A percentile compares a stretch with the other conserved stretches of the same genome.
Conservation (phyloP, 2,329 filamentous ascomycete genomes). For the Scortechinia acanthostroma region DNA sequence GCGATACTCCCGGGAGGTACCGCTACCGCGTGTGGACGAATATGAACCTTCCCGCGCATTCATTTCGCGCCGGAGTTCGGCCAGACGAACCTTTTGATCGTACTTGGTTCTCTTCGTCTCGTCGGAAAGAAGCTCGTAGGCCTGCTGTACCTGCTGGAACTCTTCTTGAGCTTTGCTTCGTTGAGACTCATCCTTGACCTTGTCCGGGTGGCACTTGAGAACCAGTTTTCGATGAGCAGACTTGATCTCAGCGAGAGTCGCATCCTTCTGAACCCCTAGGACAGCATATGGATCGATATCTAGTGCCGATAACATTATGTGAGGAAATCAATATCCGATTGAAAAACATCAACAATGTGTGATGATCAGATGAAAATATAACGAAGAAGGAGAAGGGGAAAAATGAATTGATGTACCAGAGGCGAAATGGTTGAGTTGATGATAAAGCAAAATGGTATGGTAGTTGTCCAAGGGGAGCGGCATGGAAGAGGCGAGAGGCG, state of each 20-base stretch:
- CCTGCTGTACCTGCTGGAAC: constrained; percentile 57
- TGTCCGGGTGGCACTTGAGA: constrained; percentile 50
- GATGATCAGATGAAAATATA: too few relatives aligned
- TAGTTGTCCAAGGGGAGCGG: too few relatives aligned
- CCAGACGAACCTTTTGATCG: constrained; percentile 43
- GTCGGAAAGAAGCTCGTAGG: constrained; percentile 56
- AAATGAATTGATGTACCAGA: too few relatives aligned
- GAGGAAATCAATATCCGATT: too few relatives aligned
- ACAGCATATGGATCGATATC: constrained; percentile 46
- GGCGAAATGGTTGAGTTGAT: too few relatives aligned
- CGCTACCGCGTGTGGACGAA: constrained; percentile 6
- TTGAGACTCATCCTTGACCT: constrained; percentile 45
- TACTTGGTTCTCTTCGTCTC: constrained; percentile 42
- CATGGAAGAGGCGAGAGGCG: too few relatives aligned
- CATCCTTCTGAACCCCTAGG: constrained; percentile 40
- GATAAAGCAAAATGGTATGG: too few relatives aligned
- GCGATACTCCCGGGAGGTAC: constrained; percentile 22
- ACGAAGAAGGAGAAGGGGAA: too few relatives aligned
- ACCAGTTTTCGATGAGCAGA: constrained; percentile 47
- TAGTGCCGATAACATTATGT: constrained; percentile 28
- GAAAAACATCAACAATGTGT: too few relatives aligned
- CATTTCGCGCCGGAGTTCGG: constrained; percentile 40
- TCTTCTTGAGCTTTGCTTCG: constrained; percentile 47
- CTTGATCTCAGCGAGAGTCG: constrained; percentile 37
- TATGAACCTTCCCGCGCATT: constrained; percentile 11